phyloP scores from a whole-genome alignment of 805 yeast species.

The Saturnispora kantuleensis region DNA sequence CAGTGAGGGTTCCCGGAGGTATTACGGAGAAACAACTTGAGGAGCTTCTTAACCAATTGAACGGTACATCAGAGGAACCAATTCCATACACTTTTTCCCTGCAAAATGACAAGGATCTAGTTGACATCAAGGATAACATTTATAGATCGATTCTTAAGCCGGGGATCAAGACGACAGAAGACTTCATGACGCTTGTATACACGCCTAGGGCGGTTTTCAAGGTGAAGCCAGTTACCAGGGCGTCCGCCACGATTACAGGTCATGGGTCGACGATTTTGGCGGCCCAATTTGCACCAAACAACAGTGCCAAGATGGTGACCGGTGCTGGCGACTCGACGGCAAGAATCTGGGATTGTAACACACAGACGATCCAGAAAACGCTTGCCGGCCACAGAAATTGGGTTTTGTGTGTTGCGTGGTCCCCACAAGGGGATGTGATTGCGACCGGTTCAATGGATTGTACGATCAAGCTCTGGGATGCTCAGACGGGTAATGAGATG shows the following conservation, averaged over 20 bases:
- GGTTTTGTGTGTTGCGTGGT: slow-evolving; percentile 87
- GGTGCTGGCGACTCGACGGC: slow-evolving; percentile 98
- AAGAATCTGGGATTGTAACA: slow-evolving; percentile 92
- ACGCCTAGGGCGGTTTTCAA: slow-evolving; percentile 94
- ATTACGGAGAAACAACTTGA: slow-evolving; percentile 81
- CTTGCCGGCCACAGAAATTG: slow-evolving; percentile 82
- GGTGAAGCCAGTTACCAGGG: slow-evolving; percentile 82
- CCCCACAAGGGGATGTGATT: slow-evolving; percentile 81
- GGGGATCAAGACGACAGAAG: slow-evolving; percentile 83
- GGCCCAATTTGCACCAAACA: slow-evolving; percentile 87
- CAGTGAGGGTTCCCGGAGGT: slow-evolving; percentile 84
- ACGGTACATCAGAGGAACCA: slow-evolving; percentile 66
- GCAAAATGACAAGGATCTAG: slow-evolving; percentile 38
- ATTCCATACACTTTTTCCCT: slow-evolving; percentile 84
- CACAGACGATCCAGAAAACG: slow-evolving; percentile 81
- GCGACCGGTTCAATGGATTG: slow-evolving; percentile 97
- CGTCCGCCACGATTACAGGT: slow-evolving; percentile 88
- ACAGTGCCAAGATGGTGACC: slow-evolving; percentile 76
- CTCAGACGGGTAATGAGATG: slow-evolving; percentile 57
- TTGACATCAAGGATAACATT: slow-evolving; percentile 71
- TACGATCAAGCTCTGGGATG: slow-evolving; percentile 82
- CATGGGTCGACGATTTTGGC: slow-evolving; percentile 92
- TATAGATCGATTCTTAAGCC: slow-evolving; percentile 80
- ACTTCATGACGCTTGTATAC: slow-evolving; percentile 78
- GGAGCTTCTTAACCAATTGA: slow-evolving; percentile 72